phyloP scores from a whole-genome alignment of 371 early-diverging fungal species.

The Circinella umbellata region DNA sequence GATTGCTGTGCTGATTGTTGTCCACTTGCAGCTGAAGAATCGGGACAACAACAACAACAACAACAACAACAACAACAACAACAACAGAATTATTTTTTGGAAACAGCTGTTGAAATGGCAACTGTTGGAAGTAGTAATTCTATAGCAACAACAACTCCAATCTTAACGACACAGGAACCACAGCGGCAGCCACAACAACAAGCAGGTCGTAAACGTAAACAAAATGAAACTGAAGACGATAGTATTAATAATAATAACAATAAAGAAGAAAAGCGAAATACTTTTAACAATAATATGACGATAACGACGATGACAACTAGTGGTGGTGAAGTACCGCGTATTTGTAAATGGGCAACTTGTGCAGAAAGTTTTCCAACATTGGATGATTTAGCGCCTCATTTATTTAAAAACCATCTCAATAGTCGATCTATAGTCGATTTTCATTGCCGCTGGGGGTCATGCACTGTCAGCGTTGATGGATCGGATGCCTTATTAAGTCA shows the following conservation, averaged over 20 bases:
- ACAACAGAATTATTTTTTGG: not conserved
- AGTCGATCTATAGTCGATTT: constrained; percentile 40
- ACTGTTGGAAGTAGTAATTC: not conserved
- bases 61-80: not conserved
- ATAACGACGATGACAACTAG: constrained; percentile 4
- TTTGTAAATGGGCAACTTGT: constrained; percentile 85
- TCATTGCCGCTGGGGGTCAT: constrained; percentile 81
- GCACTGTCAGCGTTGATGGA: constrained; percentile 59
- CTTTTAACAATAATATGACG: not conserved
- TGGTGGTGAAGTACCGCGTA: constrained; percentile 8
- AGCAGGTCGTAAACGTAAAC: constrained; percentile 13
- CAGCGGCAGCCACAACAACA: not conserved
- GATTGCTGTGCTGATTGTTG: constrained; percentile 7
- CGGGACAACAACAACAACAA: not conserved
- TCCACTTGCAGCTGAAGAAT: constrained; percentile 1
- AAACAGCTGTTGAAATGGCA: constrained; percentile 3
- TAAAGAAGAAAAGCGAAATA: not conserved
- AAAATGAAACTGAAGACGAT: not conserved
- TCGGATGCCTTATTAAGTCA: constrained; percentile 71
- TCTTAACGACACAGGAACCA: not conserved
- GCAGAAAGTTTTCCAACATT: constrained; percentile 70
- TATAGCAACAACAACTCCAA: not conserved
- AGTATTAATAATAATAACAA: not conserved
- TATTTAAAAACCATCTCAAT: constrained; percentile 77
- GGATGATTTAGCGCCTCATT: constrained; percentile 83